phyloP scores from a whole-genome alignment of 208 protist species.

The Crithidia sp. region DNA sequence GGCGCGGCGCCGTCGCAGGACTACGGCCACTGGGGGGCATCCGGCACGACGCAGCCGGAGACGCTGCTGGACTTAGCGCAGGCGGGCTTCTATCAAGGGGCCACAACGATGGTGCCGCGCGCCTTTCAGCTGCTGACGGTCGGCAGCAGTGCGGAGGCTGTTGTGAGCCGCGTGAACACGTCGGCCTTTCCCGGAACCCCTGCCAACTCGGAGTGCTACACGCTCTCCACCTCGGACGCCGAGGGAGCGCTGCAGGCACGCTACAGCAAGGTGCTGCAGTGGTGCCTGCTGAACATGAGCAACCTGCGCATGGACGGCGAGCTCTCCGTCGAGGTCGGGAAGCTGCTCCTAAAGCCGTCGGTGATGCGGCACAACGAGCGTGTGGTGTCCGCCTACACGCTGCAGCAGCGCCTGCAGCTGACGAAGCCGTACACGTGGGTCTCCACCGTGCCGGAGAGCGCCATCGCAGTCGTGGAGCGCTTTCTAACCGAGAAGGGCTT shows the following conservation, averaged over 20 bases:
- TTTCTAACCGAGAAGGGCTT: constrained; percentile 73
- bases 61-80: constrained; percentile 88
- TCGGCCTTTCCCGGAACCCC: constrained; percentile 86
- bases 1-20: constrained; percentile 17
- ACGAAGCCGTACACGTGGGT: constrained; percentile 87
- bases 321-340: constrained; percentile 76
- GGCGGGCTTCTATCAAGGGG: constrained; percentile 86
- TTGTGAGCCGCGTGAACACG: constrained; percentile 90
- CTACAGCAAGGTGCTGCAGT: constrained; percentile 92
- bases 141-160: constrained; percentile 74
- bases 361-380: constrained; percentile 48
- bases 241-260: constrained; percentile 67
- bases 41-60: constrained; percentile 64
- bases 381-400: constrained; percentile 84
- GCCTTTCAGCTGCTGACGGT: constrained; percentile 89
- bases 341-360: constrained; percentile 68
- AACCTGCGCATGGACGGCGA: constrained; percentile 93
- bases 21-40: constrained; percentile 63
- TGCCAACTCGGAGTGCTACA: constrained; percentile 91
- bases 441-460: constrained; percentile 59
- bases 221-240: constrained; percentile 69
- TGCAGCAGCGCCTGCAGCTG: constrained; percentile 91
- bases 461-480: constrained; percentile 44
- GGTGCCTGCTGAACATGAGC: constrained; percentile 92
- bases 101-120: constrained; percentile 82